Evolutionary conservation across 805 yeast genomes (phyloP).

Genomic region (Starmera amethionina): DNA sequence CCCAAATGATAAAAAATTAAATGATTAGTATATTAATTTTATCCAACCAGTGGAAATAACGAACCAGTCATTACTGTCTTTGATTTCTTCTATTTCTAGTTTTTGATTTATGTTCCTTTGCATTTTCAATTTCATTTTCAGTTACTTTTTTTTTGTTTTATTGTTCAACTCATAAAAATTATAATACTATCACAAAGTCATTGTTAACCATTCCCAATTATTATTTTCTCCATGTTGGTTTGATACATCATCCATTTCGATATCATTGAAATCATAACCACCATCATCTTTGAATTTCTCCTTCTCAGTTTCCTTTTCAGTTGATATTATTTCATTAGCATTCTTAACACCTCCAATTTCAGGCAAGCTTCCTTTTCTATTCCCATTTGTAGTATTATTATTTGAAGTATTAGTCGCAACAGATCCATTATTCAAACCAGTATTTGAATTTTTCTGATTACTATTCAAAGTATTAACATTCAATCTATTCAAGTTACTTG

Average conservation of each 20-base stretch:
- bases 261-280: neutral
- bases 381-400: neutral
- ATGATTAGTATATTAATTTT: too few species aligned
- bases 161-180: neutral
- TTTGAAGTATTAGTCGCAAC: neutral
- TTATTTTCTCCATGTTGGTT: constrained; percentile 6
- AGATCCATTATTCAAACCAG: neutral
- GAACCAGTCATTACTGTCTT: too few species aligned
- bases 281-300: constrained; percentile 2
- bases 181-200: constrained; percentile 10
- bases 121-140: too few species aligned
- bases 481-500: neutral
- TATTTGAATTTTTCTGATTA: neutral
- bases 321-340: neutral
- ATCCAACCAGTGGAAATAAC: too few species aligned
- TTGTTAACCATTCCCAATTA: constrained; percentile 21
- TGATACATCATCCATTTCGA: neutral
- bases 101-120: too few species aligned
- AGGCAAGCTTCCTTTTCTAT: too few species aligned
- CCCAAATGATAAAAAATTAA: too few species aligned
- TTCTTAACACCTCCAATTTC: too few species aligned
- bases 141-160: too few species aligned
- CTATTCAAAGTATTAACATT: neutral
- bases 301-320: neutral
- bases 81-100: too few species aligned